Conservation (phyloP, 106 monocot species). For the Dioscorea dumetorum region DNA sequence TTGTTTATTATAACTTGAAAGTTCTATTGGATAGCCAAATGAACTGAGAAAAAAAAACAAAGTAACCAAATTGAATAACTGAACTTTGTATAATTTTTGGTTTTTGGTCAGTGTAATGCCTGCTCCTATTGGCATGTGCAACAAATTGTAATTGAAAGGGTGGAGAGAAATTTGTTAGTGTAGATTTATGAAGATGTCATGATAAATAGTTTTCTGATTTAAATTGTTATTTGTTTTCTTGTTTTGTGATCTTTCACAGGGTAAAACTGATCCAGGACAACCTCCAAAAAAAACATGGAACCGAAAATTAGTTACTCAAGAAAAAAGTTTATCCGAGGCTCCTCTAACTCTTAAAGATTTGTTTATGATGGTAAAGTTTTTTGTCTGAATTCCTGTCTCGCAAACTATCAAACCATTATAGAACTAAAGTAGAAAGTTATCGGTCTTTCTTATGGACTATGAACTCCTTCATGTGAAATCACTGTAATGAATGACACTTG, state of each 20-base stretch:
- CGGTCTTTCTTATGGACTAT: neutral
- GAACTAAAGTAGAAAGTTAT: neutral
- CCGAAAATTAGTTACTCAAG: conserved; percentile 24
- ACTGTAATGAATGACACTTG: neutral
- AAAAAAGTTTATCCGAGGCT: conserved; percentile 8
- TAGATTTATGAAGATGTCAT: neutral
- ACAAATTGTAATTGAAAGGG: neutral
- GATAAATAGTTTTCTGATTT: neutral
- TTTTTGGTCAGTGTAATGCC: neutral
- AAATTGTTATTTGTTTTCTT: neutral
- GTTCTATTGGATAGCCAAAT: too few relatives aligned
- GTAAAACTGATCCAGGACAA: conserved; percentile 20
- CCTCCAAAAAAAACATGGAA: conserved; percentile 23
- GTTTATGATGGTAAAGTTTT: conserved; percentile 11
- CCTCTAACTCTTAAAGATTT: conserved; percentile 2
- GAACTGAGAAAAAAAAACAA: too few relatives aligned
- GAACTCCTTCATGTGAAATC: neutral
- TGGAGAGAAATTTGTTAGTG: neutral
- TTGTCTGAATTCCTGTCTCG: neutral
- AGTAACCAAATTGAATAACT: neutral
- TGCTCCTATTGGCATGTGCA: neutral
- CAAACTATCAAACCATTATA: neutral
- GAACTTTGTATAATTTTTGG: neutral
- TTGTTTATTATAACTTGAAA: too few relatives aligned
- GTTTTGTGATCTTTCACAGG: neutral